phyloP scores from a whole-genome alignment of 768 basidiomycete genomes.

The Panaeolus papilionaceus region DNA sequence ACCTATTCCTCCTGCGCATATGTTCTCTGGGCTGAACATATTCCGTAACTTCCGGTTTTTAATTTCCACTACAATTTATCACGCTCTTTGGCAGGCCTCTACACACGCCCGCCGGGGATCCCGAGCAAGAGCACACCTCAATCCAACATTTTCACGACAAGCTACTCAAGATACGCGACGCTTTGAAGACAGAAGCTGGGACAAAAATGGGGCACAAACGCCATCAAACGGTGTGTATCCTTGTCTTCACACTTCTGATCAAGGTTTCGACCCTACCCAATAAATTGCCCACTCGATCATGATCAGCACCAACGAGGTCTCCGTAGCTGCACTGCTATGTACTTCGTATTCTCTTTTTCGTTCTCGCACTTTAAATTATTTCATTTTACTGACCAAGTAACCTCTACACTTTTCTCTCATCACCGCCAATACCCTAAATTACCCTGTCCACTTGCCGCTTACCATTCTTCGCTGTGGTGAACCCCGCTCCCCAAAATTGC shows the following conservation, averaged over 20 bases:
- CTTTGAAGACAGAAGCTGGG: constrained; percentile 81
- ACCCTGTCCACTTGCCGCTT: not conserved
- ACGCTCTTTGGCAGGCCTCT: constrained; percentile 40
- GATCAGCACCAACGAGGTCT: not conserved
- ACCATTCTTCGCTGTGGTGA: not conserved
- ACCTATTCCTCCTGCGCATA: constrained; percentile 15
- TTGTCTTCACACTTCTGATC: constrained; percentile 10
- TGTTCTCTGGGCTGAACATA: constrained; percentile 16
- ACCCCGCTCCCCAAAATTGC: constrained; percentile 6
- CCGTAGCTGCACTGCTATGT: constrained; percentile 6
- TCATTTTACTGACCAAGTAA: constrained; percentile 2
- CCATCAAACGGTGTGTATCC: constrained; percentile 64
- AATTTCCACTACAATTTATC: constrained; percentile 19
- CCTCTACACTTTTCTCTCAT: not conserved
- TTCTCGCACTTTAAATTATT: not conserved
- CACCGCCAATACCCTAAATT: constrained; percentile 3
- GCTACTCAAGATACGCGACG: constrained; percentile 72
- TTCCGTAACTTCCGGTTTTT: constrained; percentile 23
- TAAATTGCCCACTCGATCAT: constrained; percentile 9
- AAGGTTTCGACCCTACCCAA: constrained; percentile 14
- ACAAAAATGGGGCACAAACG: constrained; percentile 70
- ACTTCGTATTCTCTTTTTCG: constrained; percentile 3
- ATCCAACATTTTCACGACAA: constrained; percentile 90
- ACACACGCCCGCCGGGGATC: constrained; percentile 54
- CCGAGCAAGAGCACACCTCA: constrained; percentile 53